Conservation (phyloP, 1,284 basidiomycete genomes). For the Gomphus sp. region DNA sequence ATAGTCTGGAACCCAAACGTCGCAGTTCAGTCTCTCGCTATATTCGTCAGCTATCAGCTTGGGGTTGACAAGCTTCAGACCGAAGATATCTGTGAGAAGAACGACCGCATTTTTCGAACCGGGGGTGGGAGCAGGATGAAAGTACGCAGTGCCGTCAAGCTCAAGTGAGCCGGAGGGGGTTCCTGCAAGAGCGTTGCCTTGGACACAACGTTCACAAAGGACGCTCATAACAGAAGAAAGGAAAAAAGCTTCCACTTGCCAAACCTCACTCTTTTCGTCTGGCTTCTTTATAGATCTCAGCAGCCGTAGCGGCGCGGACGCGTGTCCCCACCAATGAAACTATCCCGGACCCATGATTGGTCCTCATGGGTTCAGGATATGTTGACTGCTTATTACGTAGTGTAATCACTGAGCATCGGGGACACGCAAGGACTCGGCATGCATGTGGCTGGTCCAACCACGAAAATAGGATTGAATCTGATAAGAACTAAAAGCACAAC, state of each 20-base stretch:
- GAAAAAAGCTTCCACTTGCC: background rate
- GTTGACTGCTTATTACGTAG: too few relatives aligned
- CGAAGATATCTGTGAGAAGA: slow-evolving; percentile 53
- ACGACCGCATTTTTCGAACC: slow-evolving; percentile 33
- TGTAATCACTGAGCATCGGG: too few relatives aligned
- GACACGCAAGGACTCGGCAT: too few relatives aligned
- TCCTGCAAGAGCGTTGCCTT: slow-evolving; percentile 30
- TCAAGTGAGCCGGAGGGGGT: slow-evolving; percentile 23
- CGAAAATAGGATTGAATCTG: too few relatives aligned
- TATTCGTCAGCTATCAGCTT: slow-evolving; percentile 57
- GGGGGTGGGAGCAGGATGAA: slow-evolving; percentile 7
- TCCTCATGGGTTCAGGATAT: too few relatives aligned
- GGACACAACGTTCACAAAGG: slow-evolving; percentile 28
- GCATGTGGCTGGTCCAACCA: too few relatives aligned
- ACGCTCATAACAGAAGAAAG: background rate
- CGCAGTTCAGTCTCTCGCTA: slow-evolving; percentile 40
- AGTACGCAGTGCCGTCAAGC: slow-evolving; percentile 14
- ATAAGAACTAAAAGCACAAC: too few relatives aligned
- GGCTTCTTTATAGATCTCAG: too few relatives aligned
- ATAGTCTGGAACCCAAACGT: slow-evolving; percentile 55
- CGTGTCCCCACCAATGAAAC: too few relatives aligned
- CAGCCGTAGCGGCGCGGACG: too few relatives aligned
- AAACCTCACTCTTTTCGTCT: background rate
- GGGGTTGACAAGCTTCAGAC: slow-evolving; percentile 43
- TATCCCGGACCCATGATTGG: too few relatives aligned